A percentile compares a stretch with the other conserved stretches of the same genome.
These are phyloP conservation scores for Termitomyces sp. DNA, from an alignment of 768 basidiomycete genomes.

Conservation along the genomic window DNA sequence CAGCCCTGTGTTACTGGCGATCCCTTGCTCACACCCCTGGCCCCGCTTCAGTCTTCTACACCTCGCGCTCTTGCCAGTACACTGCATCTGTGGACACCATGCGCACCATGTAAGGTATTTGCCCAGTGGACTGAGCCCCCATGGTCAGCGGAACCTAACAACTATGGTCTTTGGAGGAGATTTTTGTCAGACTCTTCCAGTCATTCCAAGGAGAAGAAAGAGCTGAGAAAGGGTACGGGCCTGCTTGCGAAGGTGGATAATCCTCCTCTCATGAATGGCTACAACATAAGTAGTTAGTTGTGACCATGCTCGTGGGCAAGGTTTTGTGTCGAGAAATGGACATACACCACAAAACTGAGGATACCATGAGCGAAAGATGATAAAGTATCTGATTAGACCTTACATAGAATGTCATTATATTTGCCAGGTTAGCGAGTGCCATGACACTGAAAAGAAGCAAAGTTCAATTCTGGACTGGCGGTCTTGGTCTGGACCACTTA, in stretches of 20 bases:
- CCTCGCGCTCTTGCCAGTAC: no score
- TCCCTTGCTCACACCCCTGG: no score
- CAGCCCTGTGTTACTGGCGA: no score
- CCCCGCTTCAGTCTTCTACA: no score
- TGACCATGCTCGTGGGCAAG: background rate
- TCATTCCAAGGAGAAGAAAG: no score
- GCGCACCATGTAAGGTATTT: no score
- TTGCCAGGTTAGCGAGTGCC: conserved; percentile 19
- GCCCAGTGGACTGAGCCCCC: no score
- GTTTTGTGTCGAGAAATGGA: background rate
- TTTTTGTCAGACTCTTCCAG: no score
- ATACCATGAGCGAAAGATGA: background rate
- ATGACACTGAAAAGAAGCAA: conserved; percentile 35
- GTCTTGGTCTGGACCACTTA: conserved; percentile 21
- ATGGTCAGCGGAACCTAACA: no score
- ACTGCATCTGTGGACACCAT: no score
- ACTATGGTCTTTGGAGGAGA: no score
- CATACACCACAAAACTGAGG: conserved; percentile 23
- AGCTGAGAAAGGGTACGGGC: conserved; percentile 21
- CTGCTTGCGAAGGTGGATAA: conserved; percentile 46
- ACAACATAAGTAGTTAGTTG: background rate
- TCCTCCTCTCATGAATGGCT: conserved; percentile 42
- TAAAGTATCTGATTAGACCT: background rate
- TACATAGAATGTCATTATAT: conserved; percentile 2
- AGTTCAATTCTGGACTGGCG: background rate